phyloP scores from a whole-genome alignment of 805 yeast species.

The Monosporozyma yasuniensis region DNA sequence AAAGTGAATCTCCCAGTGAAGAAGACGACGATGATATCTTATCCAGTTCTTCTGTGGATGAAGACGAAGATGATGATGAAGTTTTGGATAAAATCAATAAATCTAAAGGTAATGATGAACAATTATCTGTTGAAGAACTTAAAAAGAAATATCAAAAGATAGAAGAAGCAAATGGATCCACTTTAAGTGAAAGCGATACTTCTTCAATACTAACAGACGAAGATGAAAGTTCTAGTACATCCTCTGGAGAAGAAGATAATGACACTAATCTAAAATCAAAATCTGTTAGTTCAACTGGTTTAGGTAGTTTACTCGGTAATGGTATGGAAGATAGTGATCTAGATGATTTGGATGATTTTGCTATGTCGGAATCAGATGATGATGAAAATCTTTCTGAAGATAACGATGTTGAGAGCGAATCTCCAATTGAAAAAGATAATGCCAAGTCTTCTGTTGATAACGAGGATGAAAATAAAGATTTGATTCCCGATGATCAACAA shows the following conservation, averaged over 20 bases:
- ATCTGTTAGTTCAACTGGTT: constrained; percentile 1
- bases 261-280: not conserved
- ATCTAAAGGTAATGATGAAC: constrained; percentile 18
- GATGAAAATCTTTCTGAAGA: constrained; percentile 1
- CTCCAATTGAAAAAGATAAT: constrained; percentile 26
- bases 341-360: constrained; percentile 1
- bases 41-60: constrained; percentile 12
- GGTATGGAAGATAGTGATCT: not conserved
- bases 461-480: not conserved
- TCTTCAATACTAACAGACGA: constrained; percentile 19
- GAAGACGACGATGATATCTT: constrained; percentile 12
- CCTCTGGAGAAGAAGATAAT: not conserved
- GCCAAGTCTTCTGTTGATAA: constrained; percentile 15
- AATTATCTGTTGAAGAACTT: constrained; percentile 38
- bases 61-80: constrained; percentile 8
- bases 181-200: constrained; percentile 3
- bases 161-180: constrained; percentile 1
- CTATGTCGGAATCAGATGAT: not conserved
- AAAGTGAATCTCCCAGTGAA: not conserved
- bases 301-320: not conserved
- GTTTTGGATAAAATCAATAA: not conserved
- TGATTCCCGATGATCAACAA: constrained; percentile 12
- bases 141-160: constrained; percentile 34
- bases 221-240: not conserved
- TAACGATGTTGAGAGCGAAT: constrained; percentile 10